Evolutionary conservation across 352 stramenopile genomes (phyloP).

Genomic region (Globisporangium takayamanum): DNA sequence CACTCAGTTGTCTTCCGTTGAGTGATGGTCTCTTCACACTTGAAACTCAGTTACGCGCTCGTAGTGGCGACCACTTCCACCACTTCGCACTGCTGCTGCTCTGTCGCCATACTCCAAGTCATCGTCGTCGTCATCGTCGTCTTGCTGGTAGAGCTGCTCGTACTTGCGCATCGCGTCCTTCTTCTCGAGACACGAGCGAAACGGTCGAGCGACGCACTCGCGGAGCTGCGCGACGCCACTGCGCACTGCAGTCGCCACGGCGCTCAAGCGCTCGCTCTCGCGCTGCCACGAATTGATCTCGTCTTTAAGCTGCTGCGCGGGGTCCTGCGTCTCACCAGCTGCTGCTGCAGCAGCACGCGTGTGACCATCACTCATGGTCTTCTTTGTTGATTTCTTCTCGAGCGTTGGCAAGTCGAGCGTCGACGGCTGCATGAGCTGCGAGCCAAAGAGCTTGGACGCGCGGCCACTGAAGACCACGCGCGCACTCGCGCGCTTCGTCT

Average conservation of each 20-base stretch:
- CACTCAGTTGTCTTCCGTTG: not conserved
- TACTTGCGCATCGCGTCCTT: conserved; percentile 13
- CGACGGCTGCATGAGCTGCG: conserved; percentile 50
- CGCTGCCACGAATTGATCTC: conserved; percentile 42
- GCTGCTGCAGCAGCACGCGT: conserved; percentile 12
- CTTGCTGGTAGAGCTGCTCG: conserved; percentile 13
- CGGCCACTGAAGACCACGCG: conserved; percentile 64
- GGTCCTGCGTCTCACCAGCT: conserved; percentile 21
- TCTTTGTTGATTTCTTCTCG: conserved; percentile 15
- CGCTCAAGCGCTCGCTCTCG: conserved; percentile 9
- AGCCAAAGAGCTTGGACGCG: conserved; percentile 70
- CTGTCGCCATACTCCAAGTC: not conserved
- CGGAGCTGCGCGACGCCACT: not conserved
- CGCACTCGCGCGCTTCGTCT: conserved; percentile 21
- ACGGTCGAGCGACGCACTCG: conserved; percentile 10
- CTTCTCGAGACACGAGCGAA: conserved; percentile 9
- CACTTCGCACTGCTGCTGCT: not conserved
- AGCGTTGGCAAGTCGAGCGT: conserved; percentile 41
- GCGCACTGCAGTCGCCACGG: conserved; percentile 1
- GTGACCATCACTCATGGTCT: not conserved
- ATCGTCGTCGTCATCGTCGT: conserved; percentile 12
- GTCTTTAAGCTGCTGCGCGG: conserved; percentile 23
- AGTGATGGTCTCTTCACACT: conserved; percentile 9
- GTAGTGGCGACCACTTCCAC: not conserved
- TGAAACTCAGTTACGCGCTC: not conserved